A percentile compares a stretch with the other conserved stretches of the same genome.
Conservation (phyloP, 495 filamentous ascomycete genomes). For the Penicillium goetzii region DNA sequence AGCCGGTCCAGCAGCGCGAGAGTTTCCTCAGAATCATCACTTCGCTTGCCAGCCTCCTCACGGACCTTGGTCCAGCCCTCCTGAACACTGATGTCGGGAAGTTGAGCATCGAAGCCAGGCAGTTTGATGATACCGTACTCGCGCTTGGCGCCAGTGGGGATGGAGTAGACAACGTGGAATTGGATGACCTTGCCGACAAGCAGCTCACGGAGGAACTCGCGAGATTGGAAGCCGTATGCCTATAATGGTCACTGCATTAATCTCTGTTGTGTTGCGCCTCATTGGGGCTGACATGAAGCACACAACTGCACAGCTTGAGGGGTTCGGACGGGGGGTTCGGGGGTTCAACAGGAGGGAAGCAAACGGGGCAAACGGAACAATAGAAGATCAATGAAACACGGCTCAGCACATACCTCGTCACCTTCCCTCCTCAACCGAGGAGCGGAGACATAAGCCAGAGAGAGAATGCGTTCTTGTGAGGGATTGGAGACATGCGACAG, state of each 20-base stretch:
- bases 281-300: background rate
- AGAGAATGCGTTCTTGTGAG: conserved; percentile 77
- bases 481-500: conserved; percentile 76
- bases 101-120: conserved; percentile 65
- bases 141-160: conserved; percentile 76
- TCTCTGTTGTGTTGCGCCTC: background rate
- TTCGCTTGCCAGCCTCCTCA: conserved; percentile 83
- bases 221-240: conserved; percentile 87
- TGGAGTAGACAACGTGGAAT: conserved; percentile 80
- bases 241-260: conserved; percentile 30
- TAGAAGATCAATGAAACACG: conserved; percentile 9
- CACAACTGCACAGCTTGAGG: background rate
- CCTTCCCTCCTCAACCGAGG: conserved; percentile 85
- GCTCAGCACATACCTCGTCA: conserved; percentile 68
- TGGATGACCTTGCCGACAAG: conserved; percentile 85
- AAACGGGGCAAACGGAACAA: conserved; percentile 7
- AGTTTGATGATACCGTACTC: conserved; percentile 84
- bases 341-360: background rate
- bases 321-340: background rate
- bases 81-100: conserved; percentile 79
- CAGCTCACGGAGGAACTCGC: conserved; percentile 83
- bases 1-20: conserved; percentile 73
- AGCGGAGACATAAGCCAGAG: conserved; percentile 87
- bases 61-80: conserved; percentile 90
- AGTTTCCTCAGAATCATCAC: conserved; percentile 79